Evolutionary conservation across 495 filamentous ascomycete species (phyloP).

Genomic region (Penicillium maclennaniae): DNA sequence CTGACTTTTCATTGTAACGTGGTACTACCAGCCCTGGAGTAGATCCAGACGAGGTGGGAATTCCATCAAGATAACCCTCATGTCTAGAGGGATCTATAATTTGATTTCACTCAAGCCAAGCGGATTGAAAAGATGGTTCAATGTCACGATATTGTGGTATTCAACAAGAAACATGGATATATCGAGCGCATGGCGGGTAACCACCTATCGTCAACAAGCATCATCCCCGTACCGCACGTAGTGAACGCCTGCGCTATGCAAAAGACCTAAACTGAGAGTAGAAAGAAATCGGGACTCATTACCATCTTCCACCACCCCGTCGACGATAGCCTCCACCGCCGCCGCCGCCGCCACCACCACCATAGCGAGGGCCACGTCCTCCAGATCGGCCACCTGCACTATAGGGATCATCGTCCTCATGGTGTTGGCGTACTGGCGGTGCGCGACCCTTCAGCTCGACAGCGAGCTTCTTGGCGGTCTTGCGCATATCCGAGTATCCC

Average conservation of each 20-base stretch:
- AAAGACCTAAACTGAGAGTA: slow-evolving; percentile 20
- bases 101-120: neutral
- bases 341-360: slow-evolving; percentile 33
- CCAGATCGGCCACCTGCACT: slow-evolving; percentile 44
- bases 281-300: slow-evolving; percentile 7
- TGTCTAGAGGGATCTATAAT: neutral
- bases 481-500: slow-evolving; percentile 96
- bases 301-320: slow-evolving; percentile 42
- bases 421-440: slow-evolving; percentile 50
- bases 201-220: slow-evolving; percentile 12
- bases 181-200: slow-evolving; percentile 19
- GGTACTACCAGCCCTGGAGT: too few relatives aligned
- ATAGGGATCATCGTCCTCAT: slow-evolving; percentile 51
- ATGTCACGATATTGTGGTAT: slow-evolving; percentile 4
- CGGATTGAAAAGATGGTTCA: neutral
- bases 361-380: slow-evolving; percentile 50
- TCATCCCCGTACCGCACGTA: slow-evolving; percentile 15
- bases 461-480: slow-evolving; percentile 77
- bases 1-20: neutral
- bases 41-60: too few relatives aligned
- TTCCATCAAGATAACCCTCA: neutral
- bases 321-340: slow-evolving; percentile 40
- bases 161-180: slow-evolving; percentile 14
- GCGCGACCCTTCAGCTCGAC: slow-evolving; percentile 77
- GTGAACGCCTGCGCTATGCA: slow-evolving; percentile 51